Conservation (phyloP, 768 basidiomycete genomes). For the Calocera cornea region DNA sequence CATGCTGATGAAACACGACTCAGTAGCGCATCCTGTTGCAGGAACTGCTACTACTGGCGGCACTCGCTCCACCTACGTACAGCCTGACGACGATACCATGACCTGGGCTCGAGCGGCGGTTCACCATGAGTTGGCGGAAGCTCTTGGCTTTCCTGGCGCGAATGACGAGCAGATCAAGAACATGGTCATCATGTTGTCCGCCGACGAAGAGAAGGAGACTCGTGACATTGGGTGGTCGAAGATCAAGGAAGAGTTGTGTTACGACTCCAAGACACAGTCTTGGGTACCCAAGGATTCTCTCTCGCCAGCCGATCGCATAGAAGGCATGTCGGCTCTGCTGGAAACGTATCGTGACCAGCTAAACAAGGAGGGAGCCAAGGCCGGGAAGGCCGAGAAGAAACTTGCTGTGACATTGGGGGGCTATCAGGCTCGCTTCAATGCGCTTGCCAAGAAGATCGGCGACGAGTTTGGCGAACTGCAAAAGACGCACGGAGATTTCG, state of each 20-base stretch:
- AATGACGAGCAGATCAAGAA: conserved; percentile 64
- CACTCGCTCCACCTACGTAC: conserved; percentile 49
- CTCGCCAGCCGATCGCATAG: conserved; percentile 43
- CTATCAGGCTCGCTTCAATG: conserved; percentile 63
- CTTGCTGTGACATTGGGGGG: conserved; percentile 78
- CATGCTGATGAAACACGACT: conserved; percentile 70
- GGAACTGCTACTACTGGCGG: conserved; percentile 70
- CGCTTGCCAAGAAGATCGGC: conserved; percentile 47
- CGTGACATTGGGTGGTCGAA: conserved; percentile 41
- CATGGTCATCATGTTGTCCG: conserved; percentile 50
- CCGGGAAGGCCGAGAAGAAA: conserved; percentile 81
- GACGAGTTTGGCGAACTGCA: conserved; percentile 61
- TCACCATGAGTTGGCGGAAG: conserved; percentile 62
- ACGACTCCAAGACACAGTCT: conserved; percentile 37
- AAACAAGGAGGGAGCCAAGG: conserved; percentile 66
- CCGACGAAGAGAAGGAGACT: conserved; percentile 38
- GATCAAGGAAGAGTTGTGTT: conserved; percentile 47
- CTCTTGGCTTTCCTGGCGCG: conserved; percentile 77
- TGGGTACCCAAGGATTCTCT: conserved; percentile 60
- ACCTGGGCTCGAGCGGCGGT: conserved; percentile 55
- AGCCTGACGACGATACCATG: conserved; percentile 67
- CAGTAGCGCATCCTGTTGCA: conserved; percentile 73
- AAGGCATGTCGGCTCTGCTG: conserved; percentile 50
- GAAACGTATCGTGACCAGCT: conserved; percentile 53
- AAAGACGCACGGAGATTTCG: conserved; percentile 51